Conservation (phyloP, 768 basidiomycete species). For the Fomitopsis pulvina region DNA sequence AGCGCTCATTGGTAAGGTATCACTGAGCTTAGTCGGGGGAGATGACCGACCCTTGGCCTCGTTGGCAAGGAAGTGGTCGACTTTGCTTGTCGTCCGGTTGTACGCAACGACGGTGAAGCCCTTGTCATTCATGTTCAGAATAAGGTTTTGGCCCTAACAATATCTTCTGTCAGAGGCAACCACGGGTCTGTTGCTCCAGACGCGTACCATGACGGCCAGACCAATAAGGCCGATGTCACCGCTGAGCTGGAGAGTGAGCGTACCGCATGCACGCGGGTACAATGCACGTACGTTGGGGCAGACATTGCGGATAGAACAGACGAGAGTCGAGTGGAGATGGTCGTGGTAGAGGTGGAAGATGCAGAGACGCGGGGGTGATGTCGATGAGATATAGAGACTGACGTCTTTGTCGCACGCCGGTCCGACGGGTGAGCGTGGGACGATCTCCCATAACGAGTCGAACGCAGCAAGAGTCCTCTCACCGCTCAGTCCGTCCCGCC, state of each 20-base stretch:
- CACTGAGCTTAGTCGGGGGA: constrained; percentile 19
- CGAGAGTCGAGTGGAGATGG: constrained; percentile 25
- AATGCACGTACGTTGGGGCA: constrained; percentile 42
- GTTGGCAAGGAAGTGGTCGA: constrained; percentile 91
- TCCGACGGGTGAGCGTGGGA: constrained; percentile 19
- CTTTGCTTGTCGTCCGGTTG: constrained; percentile 96
- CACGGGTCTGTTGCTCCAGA: constrained; percentile 7
- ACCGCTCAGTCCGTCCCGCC: background rate
- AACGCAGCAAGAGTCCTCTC: constrained; percentile 1
- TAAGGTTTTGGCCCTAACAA: constrained; percentile 86
- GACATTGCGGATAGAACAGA: constrained; percentile 33
- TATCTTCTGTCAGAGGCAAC: constrained; percentile 8
- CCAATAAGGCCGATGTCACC: constrained; percentile 99
- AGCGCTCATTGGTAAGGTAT: constrained; percentile 14
- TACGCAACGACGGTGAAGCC: constrained; percentile 96
- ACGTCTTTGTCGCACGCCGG: constrained; percentile 23
- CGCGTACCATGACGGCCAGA: constrained; percentile 92
- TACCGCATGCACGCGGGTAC: background rate
- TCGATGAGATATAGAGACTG: constrained; percentile 24
- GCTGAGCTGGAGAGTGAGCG: constrained; percentile 34
- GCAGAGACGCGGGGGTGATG: constrained; percentile 16
- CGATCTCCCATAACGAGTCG: constrained; percentile 4
- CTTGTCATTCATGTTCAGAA: constrained; percentile 99
- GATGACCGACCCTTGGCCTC: constrained; percentile 86
- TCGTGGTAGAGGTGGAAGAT: constrained; percentile 20